Percentiles rank a stretch among this genome's conserved stretches.
phyloP scores from a whole-genome alignment of 768 basidiomycete genomes.

The Suillus sp. region DNA sequence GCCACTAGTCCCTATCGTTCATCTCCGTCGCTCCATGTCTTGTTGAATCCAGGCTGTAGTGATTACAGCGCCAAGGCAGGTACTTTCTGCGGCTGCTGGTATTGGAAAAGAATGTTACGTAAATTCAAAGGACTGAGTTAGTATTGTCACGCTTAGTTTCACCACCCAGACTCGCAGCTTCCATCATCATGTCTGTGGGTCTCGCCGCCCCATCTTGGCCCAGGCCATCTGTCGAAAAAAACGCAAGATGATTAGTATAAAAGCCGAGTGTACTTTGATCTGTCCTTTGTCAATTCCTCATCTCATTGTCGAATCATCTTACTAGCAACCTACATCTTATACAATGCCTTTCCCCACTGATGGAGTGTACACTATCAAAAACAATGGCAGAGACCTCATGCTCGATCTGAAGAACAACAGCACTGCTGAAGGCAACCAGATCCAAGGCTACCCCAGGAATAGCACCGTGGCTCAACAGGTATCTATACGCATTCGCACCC shows the following conservation, averaged over 20 bases:
- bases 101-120: not conserved
- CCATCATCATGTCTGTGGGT: not conserved
- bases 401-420: not conserved
- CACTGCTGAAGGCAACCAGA: not conserved
- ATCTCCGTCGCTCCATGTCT: not conserved
- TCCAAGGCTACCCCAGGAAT: not conserved
- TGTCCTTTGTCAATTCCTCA: not conserved
- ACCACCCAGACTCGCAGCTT: not conserved
- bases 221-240: not conserved
- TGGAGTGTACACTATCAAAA: not conserved
- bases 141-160: not conserved
- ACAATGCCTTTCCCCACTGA: not conserved
- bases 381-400: not conserved
- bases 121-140: not conserved
- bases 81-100: not conserved
- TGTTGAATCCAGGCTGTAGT: not conserved
- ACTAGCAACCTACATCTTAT: not conserved
- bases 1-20: not conserved
- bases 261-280: not conserved
- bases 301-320: not conserved
- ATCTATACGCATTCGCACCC: not conserved
- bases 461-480: not conserved
- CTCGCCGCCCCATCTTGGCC: not conserved
- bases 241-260: not conserved
- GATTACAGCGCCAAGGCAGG: not conserved